Evolutionary conservation across 2,329 filamentous ascomycete species (phyloP).

Genomic region (Emmonsia crescens): DNA sequence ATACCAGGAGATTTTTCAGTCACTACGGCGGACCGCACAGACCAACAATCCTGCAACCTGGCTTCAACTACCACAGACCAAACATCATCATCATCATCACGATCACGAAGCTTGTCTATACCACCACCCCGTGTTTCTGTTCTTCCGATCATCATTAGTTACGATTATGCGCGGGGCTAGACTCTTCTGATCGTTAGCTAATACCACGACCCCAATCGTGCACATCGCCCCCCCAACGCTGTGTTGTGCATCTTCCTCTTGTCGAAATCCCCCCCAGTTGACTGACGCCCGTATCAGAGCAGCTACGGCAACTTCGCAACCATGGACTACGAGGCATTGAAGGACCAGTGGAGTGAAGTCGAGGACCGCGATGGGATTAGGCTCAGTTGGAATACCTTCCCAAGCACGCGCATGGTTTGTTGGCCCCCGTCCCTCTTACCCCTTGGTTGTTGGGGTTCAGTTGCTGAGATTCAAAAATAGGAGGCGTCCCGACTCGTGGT

Average conservation of each 20-base stretch:
- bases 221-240: not conserved
- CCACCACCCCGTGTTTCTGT: not conserved
- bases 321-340: constrained; percentile 89
- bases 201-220: not conserved
- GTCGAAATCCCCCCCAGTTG: constrained; percentile 11
- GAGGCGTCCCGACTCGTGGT: constrained; percentile 92
- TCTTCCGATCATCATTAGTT: constrained; percentile 19
- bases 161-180: constrained; percentile 23
- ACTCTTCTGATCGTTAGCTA: constrained; percentile 12
- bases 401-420: constrained; percentile 88
- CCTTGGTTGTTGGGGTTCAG: constrained; percentile 8
- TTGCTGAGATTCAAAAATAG: constrained; percentile 39
- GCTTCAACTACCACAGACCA: constrained; percentile 23
- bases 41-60: constrained; percentile 36
- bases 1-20: constrained; percentile 15
- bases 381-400: constrained; percentile 97
- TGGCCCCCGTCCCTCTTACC: not conserved
- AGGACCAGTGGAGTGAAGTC: constrained; percentile 92
- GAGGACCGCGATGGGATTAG: constrained; percentile 94
- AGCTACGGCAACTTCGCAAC: constrained; percentile 14
- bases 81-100: no score
- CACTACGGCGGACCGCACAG: constrained; percentile 23
- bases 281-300: constrained; percentile 9
- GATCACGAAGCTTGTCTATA: constrained; percentile 15
- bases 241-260: not conserved